Conservation (phyloP, 2,329 filamentous ascomycete genomes). For the Fusarium virguliforme region DNA sequence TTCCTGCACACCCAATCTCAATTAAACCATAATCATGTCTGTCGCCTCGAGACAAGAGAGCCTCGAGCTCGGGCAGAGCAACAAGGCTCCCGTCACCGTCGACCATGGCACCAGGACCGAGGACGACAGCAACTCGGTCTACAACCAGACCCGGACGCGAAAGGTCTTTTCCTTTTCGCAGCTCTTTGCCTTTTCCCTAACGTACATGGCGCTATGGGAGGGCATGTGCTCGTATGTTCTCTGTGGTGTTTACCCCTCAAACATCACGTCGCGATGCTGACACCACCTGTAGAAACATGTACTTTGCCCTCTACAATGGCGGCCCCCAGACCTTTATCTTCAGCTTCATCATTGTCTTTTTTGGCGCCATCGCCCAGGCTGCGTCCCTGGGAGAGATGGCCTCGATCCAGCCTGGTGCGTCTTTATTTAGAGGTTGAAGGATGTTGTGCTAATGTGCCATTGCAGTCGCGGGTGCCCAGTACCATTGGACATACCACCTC, state of each 20-base stretch:
- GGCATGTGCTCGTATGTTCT: constrained; percentile 47
- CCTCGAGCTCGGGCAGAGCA: constrained; percentile 40
- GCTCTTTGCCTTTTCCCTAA: constrained; percentile 48
- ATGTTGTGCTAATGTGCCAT: background rate
- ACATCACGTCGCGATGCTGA: constrained; percentile 8
- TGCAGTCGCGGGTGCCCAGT: constrained; percentile 39
- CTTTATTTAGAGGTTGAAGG: background rate
- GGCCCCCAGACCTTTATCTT: constrained; percentile 48
- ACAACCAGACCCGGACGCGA: constrained; percentile 45
- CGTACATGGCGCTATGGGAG: constrained; percentile 49
- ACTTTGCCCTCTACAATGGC: constrained; percentile 48
- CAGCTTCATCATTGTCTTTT: constrained; percentile 50
- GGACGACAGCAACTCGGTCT: constrained; percentile 27
- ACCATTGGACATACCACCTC: constrained; percentile 49
- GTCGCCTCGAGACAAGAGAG: constrained; percentile 21
- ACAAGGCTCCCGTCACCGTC: constrained; percentile 37
- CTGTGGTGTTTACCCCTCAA: background rate
- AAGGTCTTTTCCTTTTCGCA: constrained; percentile 49
- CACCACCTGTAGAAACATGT: constrained; percentile 45
- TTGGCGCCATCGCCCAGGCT: constrained; percentile 45
- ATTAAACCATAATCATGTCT: constrained; percentile 32
- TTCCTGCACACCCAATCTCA: constrained; percentile 3
- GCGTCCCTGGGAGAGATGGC: constrained; percentile 49
- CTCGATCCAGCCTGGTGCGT: constrained; percentile 43
- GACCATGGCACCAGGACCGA: constrained; percentile 31